Evolutionary conservation across 257 asterid species (phyloP), one percentile per base, ranked within the genome.

Genomic region (Prunella vulgaris): DNA sequence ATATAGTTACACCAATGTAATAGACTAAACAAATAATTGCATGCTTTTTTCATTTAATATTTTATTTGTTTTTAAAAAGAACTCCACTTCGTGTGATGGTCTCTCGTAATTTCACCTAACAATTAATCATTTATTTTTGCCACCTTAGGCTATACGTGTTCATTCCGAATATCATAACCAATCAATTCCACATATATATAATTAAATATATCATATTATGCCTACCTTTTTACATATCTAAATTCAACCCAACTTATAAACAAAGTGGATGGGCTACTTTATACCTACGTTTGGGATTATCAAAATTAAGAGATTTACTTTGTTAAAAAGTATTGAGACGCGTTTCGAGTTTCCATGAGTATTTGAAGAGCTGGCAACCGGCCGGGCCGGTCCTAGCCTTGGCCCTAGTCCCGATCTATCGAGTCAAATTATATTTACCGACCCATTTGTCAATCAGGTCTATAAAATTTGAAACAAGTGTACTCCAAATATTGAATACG

Each of bases 81-180:
- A 5, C 9, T 20, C 64, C 76, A 71, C 76, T 71, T 33, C 10
- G 33, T 27, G 27, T 56, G n/a, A n/a, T 40, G 74, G 67, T 42
- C 51, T 37, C 59, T 15, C 25, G 57, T 58, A 38, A 71, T 52
- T 37, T 40, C n/a, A 33, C 51, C 51, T 40, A 51, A 51, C 21
- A 0, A 44, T 44, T 30, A 62, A 24, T 63, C 18, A 35, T 35
- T 13, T 51, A 0, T 33, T 49, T 33, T 21, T 69, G 62, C 70
- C 77, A 72, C 71, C 66, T 72, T 54, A 38, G 71, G 44, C 60
- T 54, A 13, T 66, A 74, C 74, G 78, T 77, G 76, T 74, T 12
- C 54, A 18, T 18, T 66, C 51, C 12, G 10, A 46, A 46, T 5
- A 46, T 46, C 21, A 46, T 46, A 46, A n/a, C 8, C 38, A 52